Conservation (phyloP, 1,284 basidiomycete species). For the Leccinum brunneo-olivaceum region DNA sequence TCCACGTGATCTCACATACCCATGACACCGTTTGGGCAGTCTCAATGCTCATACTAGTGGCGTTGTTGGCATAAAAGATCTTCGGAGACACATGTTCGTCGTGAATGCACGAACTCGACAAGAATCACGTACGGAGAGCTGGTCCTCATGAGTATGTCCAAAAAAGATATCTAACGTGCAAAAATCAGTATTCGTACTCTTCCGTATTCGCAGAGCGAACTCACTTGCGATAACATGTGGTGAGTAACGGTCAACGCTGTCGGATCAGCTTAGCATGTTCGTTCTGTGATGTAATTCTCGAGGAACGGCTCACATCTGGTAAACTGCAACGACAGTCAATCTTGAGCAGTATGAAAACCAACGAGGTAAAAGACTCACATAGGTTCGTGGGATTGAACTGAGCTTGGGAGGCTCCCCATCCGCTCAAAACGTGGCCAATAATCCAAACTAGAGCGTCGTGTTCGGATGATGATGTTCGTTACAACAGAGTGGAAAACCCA, state of each 20-base stretch:
- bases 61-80: constrained; percentile 42
- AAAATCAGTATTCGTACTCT: not conserved
- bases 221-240: constrained; percentile 70
- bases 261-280: constrained; percentile 33
- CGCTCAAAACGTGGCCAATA: constrained; percentile 67
- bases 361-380: constrained; percentile 40
- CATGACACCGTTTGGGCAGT: constrained; percentile 52
- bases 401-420: constrained; percentile 62
- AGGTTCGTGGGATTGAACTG: constrained; percentile 55
- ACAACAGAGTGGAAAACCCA: constrained; percentile 15
- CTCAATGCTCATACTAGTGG: constrained; percentile 41
- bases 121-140: constrained; percentile 44
- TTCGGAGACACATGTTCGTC: constrained; percentile 1
- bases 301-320: constrained; percentile 55
- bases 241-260: constrained; percentile 66
- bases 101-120: not conserved
- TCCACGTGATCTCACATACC: constrained; percentile 28
- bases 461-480: not conserved
- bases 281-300: constrained; percentile 31
- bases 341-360: constrained; percentile 27
- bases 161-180: constrained; percentile 55
- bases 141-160: constrained; percentile 78
- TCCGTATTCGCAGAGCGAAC: constrained; percentile 26
- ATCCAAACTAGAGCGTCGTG: constrained; percentile 56
- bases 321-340: constrained; percentile 29